Base-by-base conservation (phyloP, 2,329 filamentous ascomycete species). In the Fonsecaea pugnacius region DNA sequence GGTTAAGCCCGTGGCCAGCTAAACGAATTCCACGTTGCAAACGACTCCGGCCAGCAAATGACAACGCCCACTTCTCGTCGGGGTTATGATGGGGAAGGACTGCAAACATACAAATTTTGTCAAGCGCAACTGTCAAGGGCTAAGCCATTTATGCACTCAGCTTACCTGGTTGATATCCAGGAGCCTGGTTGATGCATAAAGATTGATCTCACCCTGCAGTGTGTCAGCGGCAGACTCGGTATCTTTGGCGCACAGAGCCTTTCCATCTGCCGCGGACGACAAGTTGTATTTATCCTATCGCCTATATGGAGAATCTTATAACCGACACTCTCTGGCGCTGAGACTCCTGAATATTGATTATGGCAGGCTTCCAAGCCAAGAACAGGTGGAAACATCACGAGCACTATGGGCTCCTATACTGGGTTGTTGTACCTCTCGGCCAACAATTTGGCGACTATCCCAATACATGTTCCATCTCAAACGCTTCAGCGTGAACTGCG, bases 381-480 rank as follows among this genome's bases (percentile, higher is more conserved):
- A 14, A 24, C 1, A 27, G 43, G 10, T 48, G 43, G 43, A 48
- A 48, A 21, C 10, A 48, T 48, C 18, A 48, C 18, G 9, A 46
- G 0, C 40, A 8, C 2, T 0, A 10, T 9, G 18, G 40, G 18
- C 21, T 48, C 8, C 4, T 21, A 48, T 24, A 48, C 43, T 24
- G 43, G 18, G 8, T 21, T 24, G 43, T 48, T 48, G 8, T 24
- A 24, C 43, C 10, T 24, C 8, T 24, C 12, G 2, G n/a, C 51
- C 27, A 35, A n/a, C 51, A 32, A 14, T 53, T 18, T 30, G 8
- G 57, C 27, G 16, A 8, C 32, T 62, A 62, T 43, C 59, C 59
- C 32, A 65, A 40, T 18, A 55, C 36, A 56, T 56, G 35, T 53
- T 65, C 55, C 53, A 65, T 54, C 51, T 62, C 63, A 58, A 59